Base-by-base conservation (phyloP, 345 rosid genomes). In the Erucastrum elatum region DNA sequence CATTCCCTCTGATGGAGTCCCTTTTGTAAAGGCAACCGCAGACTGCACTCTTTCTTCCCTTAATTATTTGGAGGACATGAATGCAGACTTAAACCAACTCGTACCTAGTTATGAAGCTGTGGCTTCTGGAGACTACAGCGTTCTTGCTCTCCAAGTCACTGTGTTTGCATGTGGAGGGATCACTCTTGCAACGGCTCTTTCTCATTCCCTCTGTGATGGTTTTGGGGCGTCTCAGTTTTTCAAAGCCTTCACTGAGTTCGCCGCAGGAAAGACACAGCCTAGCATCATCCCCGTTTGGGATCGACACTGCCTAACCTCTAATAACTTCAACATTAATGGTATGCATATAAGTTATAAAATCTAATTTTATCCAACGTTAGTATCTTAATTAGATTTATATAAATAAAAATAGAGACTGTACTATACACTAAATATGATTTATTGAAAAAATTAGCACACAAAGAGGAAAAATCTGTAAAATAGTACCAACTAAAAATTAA, bases 151-250 rank as follows among this genome's bases (percentile, higher is more conserved):
- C 34, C 89, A 89, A 66, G 73, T 89, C 30, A 88, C 94, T 9
- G 79, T 75, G 39, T 86, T 88, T 64, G 55, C 82, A 16, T 87
- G 91, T 37, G 94, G 94, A 7, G 91, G 94, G 17, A 65, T 89
- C 71, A 82, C 87, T 3, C 60, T 89, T 67, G 91, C 85, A 27
- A 85, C 88, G 79, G 86, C 88, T 27, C 82, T 89, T 15, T 82
- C 89, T 56, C 94, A 89, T 72, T 78, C 90, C 0, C 61, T 86
- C 0, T 85, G 87, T 58, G 94, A 89, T 78, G 93, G 93, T 34
- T 85, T 76, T 74, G 90, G 91, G 6, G 89, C 88, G 25, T 75
- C 88, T 72, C 88, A 82, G 61, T 81, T 89, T 71, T 87, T 80
- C 21, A 80, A 74, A 76, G 82, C 90, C 49, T 35, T 87, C 46